Percentiles rank a stretch among this genome's conserved stretches.
phyloP scores from a whole-genome alignment of 768 basidiomycete genomes.

The Tricholoma sp. region DNA sequence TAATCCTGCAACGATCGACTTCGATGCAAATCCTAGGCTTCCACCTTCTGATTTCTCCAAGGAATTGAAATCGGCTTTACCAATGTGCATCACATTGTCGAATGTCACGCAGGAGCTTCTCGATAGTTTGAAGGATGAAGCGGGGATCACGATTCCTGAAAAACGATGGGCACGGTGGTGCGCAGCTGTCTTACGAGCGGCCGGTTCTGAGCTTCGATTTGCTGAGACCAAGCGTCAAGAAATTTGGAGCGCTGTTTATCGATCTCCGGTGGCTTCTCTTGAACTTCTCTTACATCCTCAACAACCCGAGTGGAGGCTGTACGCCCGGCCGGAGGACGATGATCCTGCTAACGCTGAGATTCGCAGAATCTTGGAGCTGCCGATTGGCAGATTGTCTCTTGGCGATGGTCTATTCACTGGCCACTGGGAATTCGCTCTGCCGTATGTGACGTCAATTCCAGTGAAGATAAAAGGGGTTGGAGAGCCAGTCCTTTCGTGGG shows the following conservation, averaged over 20 bases:
- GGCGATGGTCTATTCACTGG: constrained; percentile 56
- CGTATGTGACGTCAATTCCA: constrained; percentile 46
- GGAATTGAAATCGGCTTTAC: constrained; percentile 72
- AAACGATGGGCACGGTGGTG: constrained; percentile 69
- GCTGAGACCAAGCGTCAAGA: constrained; percentile 84
- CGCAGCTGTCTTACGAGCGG: constrained; percentile 57
- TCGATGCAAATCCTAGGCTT: constrained; percentile 50
- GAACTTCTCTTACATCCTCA: constrained; percentile 74
- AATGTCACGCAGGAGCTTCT: constrained; percentile 48
- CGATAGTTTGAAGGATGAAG: constrained; percentile 38
- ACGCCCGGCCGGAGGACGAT: constrained; percentile 56
- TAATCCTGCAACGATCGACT: constrained; percentile 55
- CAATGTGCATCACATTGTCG: constrained; percentile 74
- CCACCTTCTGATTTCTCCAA: constrained; percentile 71
- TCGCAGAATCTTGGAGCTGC: constrained; percentile 64
- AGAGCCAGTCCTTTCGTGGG: constrained; percentile 80
- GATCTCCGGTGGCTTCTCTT: constrained; percentile 62
- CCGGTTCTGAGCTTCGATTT: constrained; percentile 68
- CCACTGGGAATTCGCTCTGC: constrained; percentile 78
- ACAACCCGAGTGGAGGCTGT: constrained; percentile 85
- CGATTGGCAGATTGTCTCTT: constrained; percentile 73
- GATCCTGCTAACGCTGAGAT: constrained; percentile 80
- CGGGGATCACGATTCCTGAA: constrained; percentile 39
- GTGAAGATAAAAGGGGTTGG: constrained; percentile 63
- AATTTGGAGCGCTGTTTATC: constrained; percentile 79